phyloP scores from a whole-genome alignment of 2,329 filamentous ascomycete genomes.

The Phoma sp. region DNA sequence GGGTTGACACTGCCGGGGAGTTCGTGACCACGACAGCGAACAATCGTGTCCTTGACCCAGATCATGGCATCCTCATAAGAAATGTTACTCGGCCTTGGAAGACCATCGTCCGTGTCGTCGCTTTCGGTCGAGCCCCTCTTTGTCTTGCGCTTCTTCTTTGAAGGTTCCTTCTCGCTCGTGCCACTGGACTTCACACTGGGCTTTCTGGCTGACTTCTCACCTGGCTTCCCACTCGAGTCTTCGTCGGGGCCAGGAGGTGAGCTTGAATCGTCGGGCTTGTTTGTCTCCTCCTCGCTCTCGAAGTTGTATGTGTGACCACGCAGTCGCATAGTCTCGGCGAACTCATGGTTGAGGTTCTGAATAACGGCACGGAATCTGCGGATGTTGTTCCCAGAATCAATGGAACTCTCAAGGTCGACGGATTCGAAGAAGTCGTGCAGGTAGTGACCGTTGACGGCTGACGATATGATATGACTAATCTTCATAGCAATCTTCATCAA shows the following conservation, averaged over 20 bases:
- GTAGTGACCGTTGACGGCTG: constrained; percentile 62
- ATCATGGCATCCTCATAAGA: constrained; percentile 45
- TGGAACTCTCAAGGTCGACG: constrained; percentile 20
- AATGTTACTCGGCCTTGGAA: neutral
- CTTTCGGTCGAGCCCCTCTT: too few relatives aligned
- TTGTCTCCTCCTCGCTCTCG: neutral
- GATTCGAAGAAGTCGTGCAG: constrained; percentile 59
- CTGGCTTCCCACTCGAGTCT: too few relatives aligned
- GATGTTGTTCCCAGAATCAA: constrained; percentile 27
- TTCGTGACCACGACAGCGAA: constrained; percentile 60
- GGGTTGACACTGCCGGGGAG: constrained; percentile 68
- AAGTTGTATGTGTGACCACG: constrained; percentile 51
- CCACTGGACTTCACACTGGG: too few relatives aligned
- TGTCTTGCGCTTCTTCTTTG: too few relatives aligned
- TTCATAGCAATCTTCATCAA: constrained; percentile 56
- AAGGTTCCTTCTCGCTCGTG: too few relatives aligned
- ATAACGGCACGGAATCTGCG: constrained; percentile 62
- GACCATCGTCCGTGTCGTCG: too few relatives aligned
- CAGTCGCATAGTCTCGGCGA: constrained; percentile 53
- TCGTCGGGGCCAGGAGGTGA: too few relatives aligned
- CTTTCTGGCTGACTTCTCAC: too few relatives aligned
- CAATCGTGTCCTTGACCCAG: constrained; percentile 50
- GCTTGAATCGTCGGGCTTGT: too few relatives aligned
- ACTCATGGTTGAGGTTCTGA: constrained; percentile 58
- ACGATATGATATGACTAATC: constrained; percentile 56